A percentile compares a stretch with the other conserved stretches of the same genome.
These are phyloP conservation scores for Parascedosporium putredinis DNA, from an alignment of 2,329 filamentous ascomycete species.

Conservation along the genomic window DNA sequence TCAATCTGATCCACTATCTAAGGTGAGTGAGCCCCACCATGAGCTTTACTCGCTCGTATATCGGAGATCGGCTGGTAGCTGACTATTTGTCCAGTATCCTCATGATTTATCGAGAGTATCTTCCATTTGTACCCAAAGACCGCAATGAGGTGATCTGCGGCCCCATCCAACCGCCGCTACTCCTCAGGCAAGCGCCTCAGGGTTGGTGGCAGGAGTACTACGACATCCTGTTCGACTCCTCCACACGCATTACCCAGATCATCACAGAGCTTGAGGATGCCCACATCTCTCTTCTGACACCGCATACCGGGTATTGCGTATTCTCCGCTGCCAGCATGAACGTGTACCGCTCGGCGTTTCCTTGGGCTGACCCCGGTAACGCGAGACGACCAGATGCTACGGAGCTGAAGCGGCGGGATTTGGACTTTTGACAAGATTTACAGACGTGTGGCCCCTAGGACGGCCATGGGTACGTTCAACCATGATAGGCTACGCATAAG, in stretches of 20 bases:
- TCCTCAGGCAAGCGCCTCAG: not conserved
- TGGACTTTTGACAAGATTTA: not conserved
- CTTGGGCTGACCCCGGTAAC: not conserved
- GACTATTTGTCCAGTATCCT: not conserved
- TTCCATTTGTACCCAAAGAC: not conserved
- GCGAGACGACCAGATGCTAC: not conserved
- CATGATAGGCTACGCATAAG: no score
- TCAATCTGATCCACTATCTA: not conserved
- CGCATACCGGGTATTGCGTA: not conserved
- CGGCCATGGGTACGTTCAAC: not conserved
- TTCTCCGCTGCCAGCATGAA: not conserved
- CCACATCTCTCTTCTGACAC: not conserved
- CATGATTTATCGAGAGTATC: not conserved
- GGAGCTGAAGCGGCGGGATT: not conserved
- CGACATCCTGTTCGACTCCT: not conserved
- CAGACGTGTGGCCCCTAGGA: not conserved
- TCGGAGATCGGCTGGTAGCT: not conserved
- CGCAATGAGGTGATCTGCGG: not conserved
- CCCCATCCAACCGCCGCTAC: not conserved
- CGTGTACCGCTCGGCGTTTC: not conserved
- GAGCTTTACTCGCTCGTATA: no score
- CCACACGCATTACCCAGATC: not conserved
- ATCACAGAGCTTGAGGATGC: not conserved
- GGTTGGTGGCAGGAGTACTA: not conserved
- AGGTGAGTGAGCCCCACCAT: not conserved